These are phyloP conservation scores for Ajuga reptans DNA, from an alignment of 305 asterid genomes.

Conservation along the genomic window DNA sequence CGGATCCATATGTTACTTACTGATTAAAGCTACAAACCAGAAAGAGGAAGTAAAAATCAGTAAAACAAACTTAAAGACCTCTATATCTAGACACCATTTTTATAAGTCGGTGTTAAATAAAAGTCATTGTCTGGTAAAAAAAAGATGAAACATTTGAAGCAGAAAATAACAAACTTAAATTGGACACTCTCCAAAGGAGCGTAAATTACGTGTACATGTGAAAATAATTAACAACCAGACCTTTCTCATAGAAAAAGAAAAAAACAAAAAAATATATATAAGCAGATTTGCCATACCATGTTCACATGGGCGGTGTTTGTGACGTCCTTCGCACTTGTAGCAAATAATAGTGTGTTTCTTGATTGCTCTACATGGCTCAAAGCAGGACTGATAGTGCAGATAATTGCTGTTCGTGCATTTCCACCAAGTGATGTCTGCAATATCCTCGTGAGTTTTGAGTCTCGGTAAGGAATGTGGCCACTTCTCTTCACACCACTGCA, in stretches of 20 bases:
- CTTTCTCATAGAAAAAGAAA: too few relatives aligned
- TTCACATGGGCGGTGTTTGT: constrained; percentile 80
- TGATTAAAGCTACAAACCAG: neutral
- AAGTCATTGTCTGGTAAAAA: neutral
- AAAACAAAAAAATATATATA: too few relatives aligned
- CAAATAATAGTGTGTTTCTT: constrained; percentile 77
- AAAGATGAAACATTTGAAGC: neutral
- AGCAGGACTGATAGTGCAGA: constrained; percentile 94
- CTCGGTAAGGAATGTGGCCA: constrained; percentile 77
- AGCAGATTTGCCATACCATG: constrained; percentile 44
- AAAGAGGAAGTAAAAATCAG: neutral
- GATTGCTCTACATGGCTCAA: constrained; percentile 88
- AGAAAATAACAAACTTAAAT: neutral
- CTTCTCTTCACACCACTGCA: constrained; percentile 65
- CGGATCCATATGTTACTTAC: constrained; percentile 5
- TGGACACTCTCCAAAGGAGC: neutral
- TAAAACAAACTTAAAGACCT: neutral
- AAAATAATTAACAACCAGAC: too few relatives aligned
- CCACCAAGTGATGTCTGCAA: constrained; percentile 91
- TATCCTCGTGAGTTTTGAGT: constrained; percentile 88
- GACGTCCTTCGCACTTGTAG: constrained; percentile 91
- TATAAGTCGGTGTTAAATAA: too few relatives aligned
- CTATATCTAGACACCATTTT: neutral
- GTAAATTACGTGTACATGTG: too few relatives aligned
- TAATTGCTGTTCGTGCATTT: constrained; percentile 89